Base-by-base conservation (phyloP, 345 rosid genomes). In the Heritiera fomes region DNA sequence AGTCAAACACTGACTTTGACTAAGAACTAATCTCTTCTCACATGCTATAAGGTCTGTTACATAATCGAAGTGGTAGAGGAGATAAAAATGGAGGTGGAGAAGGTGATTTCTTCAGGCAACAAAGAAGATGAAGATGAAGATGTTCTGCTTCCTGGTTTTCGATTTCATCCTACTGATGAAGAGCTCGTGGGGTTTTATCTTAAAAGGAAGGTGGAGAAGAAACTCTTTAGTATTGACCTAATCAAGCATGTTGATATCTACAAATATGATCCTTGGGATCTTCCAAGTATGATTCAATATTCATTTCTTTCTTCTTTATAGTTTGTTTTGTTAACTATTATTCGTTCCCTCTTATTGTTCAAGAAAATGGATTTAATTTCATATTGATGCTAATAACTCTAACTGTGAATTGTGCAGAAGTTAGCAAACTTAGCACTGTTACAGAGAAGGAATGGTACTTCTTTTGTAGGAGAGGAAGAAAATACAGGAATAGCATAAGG, bases 211-310 rank as follows among this genome's bases (percentile, higher is more conserved):
- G 88, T 88, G 28, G 88, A 88, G 64, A 88, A 85, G 78, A 87
- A 85, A 78, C 69, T 80, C 55, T 80, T 84, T 49, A 74, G 43
- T 73, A 78, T 88, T 72, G 85, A 88, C 56, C 75, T 88, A 76
- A 88, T 88, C 60, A 88, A 85, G 78, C 80, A 80, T 12, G 75
- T 85, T 45, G 89, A 88, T 65, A 86, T 88, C 82, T 88, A 88
- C 71, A 84, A 88, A 78, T 82, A 79, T 67, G 87, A 88, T 81
- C 90, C 90, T 17, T 88, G 90, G 90, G 90, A 87, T 82, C 91
- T 88, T 74, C 87, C 87, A 47, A 84, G 91, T 83, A 80, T 32
- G 77, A 40, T 55, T 73, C 76, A 9, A n/a, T n/a, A 8, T 23
- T 28, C 28, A 0, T 67, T 8, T 14, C 1, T 13, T 68, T 46